Evolutionary conservation across 768 basidiomycete genomes (phyloP), one percentile per base, ranked within the genome.

Genomic region (Suillus variegatus): DNA sequence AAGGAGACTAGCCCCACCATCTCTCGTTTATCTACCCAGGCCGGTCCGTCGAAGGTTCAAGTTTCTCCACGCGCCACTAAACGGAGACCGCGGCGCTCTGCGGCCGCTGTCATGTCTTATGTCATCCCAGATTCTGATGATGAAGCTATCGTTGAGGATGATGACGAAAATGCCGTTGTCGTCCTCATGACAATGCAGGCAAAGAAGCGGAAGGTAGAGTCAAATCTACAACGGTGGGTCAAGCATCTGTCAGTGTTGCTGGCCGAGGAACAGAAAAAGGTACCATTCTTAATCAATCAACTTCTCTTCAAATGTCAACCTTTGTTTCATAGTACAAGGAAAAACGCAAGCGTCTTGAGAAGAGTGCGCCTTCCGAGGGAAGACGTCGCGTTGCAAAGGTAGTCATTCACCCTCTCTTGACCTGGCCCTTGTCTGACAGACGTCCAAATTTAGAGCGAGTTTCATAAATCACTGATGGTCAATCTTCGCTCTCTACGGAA

Each of bases 181-280:
- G 67, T 64, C 22, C 66, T 71, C 40, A 73, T 73, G 64, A 75
- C 71, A 25, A 66, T 77, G 65, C 73, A 76, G 56, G 72, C 74
- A 35, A 75, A 78, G 63, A 80, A 79, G 67, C 75, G 77, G 60
- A 77, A 75, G 49, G 78, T 76, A 4, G 83, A 84, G 68, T 78
- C 81, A 12, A 79, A 82, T 64, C 70, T 85, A 62, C 88, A 90
- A 69, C 76, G 81, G 52, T 93, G 91, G 91, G 85, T 92, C 71
- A 85, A 85, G 70, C 85, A 91, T 68, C 74, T 93, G 43, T 78
- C 82, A 7, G 78, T 82, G 20, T 75, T 93, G 51, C 76, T 86
- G 25, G 88, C 86, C 72, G 82, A 84, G 40, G 91, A 93, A 71
- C 87, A 88, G 67, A 84, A 84, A 67, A 92, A 91, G 85, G 91